These are phyloP conservation scores for Cinchona pubescens DNA, from an alignment of 257 asterid species.

Conservation along the genomic window DNA sequence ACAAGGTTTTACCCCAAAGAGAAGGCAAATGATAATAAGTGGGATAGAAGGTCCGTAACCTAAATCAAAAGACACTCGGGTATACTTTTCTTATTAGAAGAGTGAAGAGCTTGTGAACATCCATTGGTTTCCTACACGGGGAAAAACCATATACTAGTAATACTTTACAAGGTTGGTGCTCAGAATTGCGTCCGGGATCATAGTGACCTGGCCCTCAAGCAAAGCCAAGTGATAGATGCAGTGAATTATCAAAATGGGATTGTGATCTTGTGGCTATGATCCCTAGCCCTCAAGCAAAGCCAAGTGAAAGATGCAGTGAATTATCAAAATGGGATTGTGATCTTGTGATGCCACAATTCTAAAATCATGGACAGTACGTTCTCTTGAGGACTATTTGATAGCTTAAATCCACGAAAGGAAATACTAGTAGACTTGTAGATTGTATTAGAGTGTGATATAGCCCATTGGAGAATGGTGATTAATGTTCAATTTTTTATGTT, in stretches of 20 bases:
- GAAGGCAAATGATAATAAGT: no score
- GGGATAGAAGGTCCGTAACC: no score
- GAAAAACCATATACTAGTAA: background rate
- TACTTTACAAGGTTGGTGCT: background rate
- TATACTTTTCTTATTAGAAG: background rate
- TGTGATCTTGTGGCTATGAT: background rate
- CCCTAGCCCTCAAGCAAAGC: background rate
- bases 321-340: background rate
- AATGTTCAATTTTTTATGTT: background rate
- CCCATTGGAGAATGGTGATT: background rate
- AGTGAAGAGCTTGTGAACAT: background rate
- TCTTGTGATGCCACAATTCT: background rate
- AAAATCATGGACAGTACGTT: background rate
- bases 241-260: background rate
- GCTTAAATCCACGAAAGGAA: background rate
- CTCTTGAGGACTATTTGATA: background rate
- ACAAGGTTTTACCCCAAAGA: background rate
- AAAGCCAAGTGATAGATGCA: background rate
- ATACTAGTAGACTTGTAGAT: background rate
- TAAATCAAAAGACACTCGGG: background rate
- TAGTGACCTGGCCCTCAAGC: background rate
- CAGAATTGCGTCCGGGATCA: background rate
- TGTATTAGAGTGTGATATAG: background rate
- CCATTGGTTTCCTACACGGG: background rate
- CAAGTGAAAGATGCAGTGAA: background rate